phyloP scores from a whole-genome alignment of 23 red algal species.

The Gracilaria caudata region DNA sequence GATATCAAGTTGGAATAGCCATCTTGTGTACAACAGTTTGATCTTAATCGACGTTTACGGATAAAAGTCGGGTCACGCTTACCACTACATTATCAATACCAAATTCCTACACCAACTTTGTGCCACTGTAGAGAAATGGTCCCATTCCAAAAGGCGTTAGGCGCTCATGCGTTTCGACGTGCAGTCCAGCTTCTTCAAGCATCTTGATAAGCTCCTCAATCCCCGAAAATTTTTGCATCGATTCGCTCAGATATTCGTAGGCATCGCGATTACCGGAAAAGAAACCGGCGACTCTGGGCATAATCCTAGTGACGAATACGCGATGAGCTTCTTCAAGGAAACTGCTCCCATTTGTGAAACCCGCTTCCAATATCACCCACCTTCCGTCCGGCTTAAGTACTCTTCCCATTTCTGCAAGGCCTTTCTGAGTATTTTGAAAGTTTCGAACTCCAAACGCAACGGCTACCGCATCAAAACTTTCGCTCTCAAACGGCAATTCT shows the following conservation, averaged over 20 bases:
- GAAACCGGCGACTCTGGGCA: conserved; percentile 67
- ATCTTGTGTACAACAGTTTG: conserved; percentile 1
- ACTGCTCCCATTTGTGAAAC: conserved; percentile 6
- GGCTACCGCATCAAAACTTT: conserved; percentile 68
- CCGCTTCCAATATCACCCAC: conserved; percentile 79
- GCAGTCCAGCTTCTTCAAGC: conserved; percentile 57
- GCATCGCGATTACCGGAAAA: conserved; percentile 44
- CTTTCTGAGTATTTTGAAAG: conserved; percentile 75
- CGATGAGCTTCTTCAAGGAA: conserved; percentile 22
- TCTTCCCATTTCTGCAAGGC: conserved; percentile 73
- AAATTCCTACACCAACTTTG: neutral
- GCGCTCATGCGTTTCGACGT: conserved; percentile 25
- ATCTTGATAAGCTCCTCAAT: conserved; percentile 41
- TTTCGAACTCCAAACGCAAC: conserved; percentile 97
- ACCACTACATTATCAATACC: neutral
- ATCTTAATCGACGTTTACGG: neutral
- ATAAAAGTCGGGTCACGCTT: neutral
- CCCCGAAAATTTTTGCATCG: conserved; percentile 68
- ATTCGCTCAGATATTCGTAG: conserved; percentile 60
- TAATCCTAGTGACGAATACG: conserved; percentile 60
- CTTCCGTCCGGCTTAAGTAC: conserved; percentile 54
- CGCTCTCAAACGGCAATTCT: conserved; percentile 63
- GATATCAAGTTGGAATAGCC: neutral
- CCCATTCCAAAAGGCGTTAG: conserved; percentile 55
- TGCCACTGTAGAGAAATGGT: conserved; percentile 68